These are phyloP conservation scores for Acer negundo DNA, from an alignment of 345 rosid species.

Conservation along the genomic window DNA sequence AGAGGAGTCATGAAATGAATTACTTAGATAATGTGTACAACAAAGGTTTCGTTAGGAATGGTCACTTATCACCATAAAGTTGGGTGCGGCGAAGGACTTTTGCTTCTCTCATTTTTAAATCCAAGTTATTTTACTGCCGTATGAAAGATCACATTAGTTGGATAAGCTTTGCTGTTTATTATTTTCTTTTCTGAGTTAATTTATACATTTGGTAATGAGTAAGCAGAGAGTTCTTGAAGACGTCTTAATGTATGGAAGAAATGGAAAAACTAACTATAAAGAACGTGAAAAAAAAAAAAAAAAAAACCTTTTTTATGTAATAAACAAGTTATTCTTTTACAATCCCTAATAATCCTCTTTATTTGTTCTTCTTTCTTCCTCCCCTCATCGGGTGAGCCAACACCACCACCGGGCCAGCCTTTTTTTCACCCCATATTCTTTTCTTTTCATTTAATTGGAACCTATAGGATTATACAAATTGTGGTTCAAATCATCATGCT, in stretches of 20 bases:
- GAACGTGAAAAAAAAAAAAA: background rate
- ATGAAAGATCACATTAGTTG: background rate
- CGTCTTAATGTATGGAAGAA: background rate
- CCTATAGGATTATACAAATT: constrained; percentile 5
- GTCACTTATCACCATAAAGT: background rate
- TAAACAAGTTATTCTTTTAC: background rate
- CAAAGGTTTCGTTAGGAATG: no score
- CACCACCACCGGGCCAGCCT: background rate
- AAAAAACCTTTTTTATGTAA: background rate
- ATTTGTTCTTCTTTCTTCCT: background rate
- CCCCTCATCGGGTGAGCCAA: background rate
- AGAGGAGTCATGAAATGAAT: background rate
- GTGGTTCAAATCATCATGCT: background rate
- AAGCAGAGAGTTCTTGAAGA: background rate
- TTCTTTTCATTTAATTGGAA: background rate
- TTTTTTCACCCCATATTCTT: background rate
- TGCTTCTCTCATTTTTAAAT: background rate
- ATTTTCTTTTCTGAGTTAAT: background rate
- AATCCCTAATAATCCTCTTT: background rate
- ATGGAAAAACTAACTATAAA: background rate
- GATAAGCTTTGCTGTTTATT: background rate
- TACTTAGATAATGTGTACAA: no score
- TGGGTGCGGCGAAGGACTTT: background rate
- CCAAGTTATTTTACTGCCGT: background rate
- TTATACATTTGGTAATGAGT: background rate